Evolutionary conservation across 1,284 basidiomycete genomes (phyloP), one percentile per base, ranked within the genome.

Genomic region (Sporisorium scitamineum): DNA sequence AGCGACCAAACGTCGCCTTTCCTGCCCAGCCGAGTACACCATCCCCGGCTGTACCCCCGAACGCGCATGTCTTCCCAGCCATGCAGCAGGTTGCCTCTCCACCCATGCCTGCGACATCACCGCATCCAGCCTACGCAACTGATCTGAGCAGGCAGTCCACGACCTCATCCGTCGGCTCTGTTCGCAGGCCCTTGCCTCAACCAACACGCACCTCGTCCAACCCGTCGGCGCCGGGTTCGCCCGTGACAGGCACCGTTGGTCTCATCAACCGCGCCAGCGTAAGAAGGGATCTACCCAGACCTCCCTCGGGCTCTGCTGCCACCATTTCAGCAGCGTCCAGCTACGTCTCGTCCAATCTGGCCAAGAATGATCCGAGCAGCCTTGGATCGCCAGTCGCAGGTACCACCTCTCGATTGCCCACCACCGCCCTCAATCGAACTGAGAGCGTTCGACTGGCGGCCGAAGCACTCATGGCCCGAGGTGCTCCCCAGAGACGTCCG

Each of bases 401-500:
- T 26, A 63, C 59, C 26, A 56, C 58, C 2, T 56, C 72, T 18
- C 55, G 61, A 27, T 48, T 72, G 47, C 76, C 73, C 6, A 39
- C 65, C 6, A 41, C 56, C 6, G 68, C 72, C 1, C 62, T 81
- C 37, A 74, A 75, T 18, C 57, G 80, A 5, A 68, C 79, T 9
- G 79, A 81, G 20, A 80, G 77, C 44, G 71, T 80, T 22, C 61
- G 79, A 8, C 61, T 75, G 42, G 80, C 80, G 2, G 80, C 80
- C n/a, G 80, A 81, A 58, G 80, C 75, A 1, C 64, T 81, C 26
- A 81, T 81, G 80, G 72, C 78, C 10, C 34, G 79, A 22, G 80
- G 80, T 20, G 65, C 58, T 11, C 80, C 80, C 2, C 72, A 78
- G 52, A 41, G 80, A 31, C 61, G 72, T 14, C 72, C 76, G 0